Evolutionary conservation across 106 monocot genomes (phyloP).

Genomic region (Ottelia alismoides): DNA sequence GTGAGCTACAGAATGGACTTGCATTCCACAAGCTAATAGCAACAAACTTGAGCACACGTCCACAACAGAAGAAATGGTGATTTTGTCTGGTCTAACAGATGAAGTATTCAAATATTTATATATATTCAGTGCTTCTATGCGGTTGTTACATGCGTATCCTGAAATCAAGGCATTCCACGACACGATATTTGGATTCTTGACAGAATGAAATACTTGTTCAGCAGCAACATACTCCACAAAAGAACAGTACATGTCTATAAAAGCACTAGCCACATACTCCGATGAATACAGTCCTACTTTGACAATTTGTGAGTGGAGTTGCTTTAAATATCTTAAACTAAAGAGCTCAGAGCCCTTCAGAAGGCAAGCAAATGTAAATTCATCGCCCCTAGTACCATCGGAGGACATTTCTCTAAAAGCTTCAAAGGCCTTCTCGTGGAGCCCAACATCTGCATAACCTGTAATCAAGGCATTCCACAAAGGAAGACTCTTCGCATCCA

Average conservation of each 20-base stretch:
- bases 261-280: constrained; percentile 25
- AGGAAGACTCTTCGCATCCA: constrained; percentile 21
- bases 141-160: constrained; percentile 19
- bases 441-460: constrained; percentile 27
- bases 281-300: constrained; percentile 22
- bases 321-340: constrained; percentile 19
- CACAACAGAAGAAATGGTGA: constrained; percentile 29
- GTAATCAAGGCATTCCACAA: constrained; percentile 42
- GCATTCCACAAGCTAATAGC: constrained; percentile 11
- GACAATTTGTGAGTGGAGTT: constrained; percentile 27
- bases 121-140: constrained; percentile 7
- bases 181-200: constrained; percentile 29
- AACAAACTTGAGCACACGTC: constrained; percentile 16
- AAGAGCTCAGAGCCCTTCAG: constrained; percentile 9
- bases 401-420: constrained; percentile 22
- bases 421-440: constrained; percentile 17
- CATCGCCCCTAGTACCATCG: constrained; percentile 20
- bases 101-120: constrained; percentile 15
- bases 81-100: constrained; percentile 12
- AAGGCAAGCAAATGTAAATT: constrained; percentile 41
- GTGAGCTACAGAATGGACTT: constrained; percentile 26
- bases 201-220: constrained; percentile 12
- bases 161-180: constrained; percentile 37
- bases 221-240: constrained; percentile 21
- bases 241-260: constrained; percentile 30